Evolutionary conservation across 2,329 filamentous ascomycete species (phyloP).

Genomic region (Oidium heveae): DNA sequence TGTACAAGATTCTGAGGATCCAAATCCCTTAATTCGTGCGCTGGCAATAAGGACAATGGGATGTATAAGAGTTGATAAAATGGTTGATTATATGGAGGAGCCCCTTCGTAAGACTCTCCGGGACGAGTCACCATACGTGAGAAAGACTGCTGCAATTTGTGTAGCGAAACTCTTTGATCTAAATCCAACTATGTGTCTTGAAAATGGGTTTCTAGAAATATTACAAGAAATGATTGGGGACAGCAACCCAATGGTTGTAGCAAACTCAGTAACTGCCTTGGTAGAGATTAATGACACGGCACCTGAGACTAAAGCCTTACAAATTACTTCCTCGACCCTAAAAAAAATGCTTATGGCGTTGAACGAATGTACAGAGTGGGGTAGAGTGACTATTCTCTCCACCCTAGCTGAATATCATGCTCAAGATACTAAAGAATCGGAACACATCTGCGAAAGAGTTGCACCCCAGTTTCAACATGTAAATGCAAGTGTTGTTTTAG

Average conservation of each 20-base stretch:
- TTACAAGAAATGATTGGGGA: slow-evolving; percentile 92
- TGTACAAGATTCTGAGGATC: slow-evolving; percentile 95
- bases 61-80: slow-evolving; percentile 94
- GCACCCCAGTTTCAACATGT: slow-evolving; percentile 95
- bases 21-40: slow-evolving; percentile 83
- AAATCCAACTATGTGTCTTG: slow-evolving; percentile 74
- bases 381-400: slow-evolving; percentile 73
- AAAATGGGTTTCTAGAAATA: slow-evolving; percentile 86
- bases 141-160: slow-evolving; percentile 93
- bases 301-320: slow-evolving; percentile 68
- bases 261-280: slow-evolving; percentile 84
- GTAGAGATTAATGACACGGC: slow-evolving; percentile 77
- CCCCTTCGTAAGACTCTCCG: slow-evolving; percentile 83
- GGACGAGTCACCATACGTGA: slow-evolving; percentile 94
- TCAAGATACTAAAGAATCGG: slow-evolving; percentile 75
- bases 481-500: slow-evolving; percentile 85
- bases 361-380: slow-evolving; percentile 98
- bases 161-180: slow-evolving; percentile 95
- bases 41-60: slow-evolving; percentile 96
- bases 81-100: slow-evolving; percentile 99
- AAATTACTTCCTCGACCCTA: slow-evolving; percentile 57
- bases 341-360: slow-evolving; percentile 93
- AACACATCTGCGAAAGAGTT: slow-evolving; percentile 93
- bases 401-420: slow-evolving; percentile 76
- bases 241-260: slow-evolving; percentile 96